Evolutionary conservation across 2,329 filamentous ascomycete genomes (phyloP), one percentile per base, ranked within the genome.

Genomic region (Penicillium sp.): DNA sequence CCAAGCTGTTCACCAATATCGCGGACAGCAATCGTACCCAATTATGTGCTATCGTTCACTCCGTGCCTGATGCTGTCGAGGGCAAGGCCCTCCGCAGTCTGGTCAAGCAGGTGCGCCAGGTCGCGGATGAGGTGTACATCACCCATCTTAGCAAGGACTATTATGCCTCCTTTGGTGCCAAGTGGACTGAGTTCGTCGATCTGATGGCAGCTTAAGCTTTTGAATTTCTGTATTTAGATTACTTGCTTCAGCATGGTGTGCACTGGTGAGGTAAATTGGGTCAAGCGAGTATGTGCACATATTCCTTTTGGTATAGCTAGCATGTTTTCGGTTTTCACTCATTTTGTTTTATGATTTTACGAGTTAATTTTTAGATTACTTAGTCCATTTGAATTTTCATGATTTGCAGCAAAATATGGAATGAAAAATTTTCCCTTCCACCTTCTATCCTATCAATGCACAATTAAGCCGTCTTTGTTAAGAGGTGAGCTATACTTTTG

Each of bases 111-210:
- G 66, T 71, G 35, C 71, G 74, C 41, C 63, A 64, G 31, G 67
- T 74, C 6, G 74, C 73, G 12, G 75, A 76, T 31, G 73, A 73
- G 57, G 57, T 78, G 27, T 78, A 75, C 60, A 67, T 78, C 57
- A 78, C 76, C 7, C 73, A 77, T 50, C 66, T 76, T 50, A 67
- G 60, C 43, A 65, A 65, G 12, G 67, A 77, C 60, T 77, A 77
- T 62, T 78, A 78, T 62, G 70, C 76, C 35, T 70, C 69, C 41
- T 78, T 78, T 63, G 75, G 75, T 41, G 42, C 50, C 12, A 65
- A 66, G 41, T 78, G 75, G 76, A 52, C 51, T 13, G 72, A 73
- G 13, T 77, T 77, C 65, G 72, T 76, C 21, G 62, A 67, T 53
- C 54, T 73, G 56, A 73, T 73, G 71, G 69, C 65, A 7, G 58